phyloP scores from a whole-genome alignment of 257 asterid species.

The Salvia hispanica region DNA sequence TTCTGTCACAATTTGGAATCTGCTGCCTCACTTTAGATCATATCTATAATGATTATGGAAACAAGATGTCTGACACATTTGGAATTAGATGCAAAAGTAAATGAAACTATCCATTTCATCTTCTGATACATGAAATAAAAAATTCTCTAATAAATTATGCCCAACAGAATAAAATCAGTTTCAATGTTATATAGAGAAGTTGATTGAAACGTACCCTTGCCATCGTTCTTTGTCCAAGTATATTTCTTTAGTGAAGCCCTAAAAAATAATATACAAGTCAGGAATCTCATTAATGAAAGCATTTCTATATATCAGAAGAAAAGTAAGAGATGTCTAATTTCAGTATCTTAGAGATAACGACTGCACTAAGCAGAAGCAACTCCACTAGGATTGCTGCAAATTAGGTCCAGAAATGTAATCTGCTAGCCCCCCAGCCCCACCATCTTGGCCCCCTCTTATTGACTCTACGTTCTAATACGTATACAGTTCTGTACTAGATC shows the following conservation, averaged over 20 bases:
- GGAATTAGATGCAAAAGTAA: not conserved
- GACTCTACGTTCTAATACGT: not conserved
- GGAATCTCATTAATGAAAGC: conserved; percentile 25
- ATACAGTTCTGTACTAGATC: not conserved
- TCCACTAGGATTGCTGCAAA: conserved; percentile 11
- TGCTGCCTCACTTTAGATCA: conserved; percentile 4
- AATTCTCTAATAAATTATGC: conserved; percentile 2
- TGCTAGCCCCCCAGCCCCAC: conserved; percentile 1
- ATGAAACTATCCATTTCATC: conserved; percentile 8
- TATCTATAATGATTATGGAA: not conserved
- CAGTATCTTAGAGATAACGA: not conserved
- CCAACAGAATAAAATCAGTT: conserved; percentile 19
- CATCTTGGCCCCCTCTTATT: not conserved
- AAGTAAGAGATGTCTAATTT: conserved; percentile 10
- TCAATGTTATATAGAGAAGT: conserved; percentile 4
- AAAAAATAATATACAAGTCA: conserved; percentile 33
- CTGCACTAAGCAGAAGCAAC: not conserved
- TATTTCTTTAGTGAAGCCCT: conserved; percentile 99
- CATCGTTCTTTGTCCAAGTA: conserved; percentile 90
- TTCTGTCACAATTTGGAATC: not conserved
- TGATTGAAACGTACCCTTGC: conserved; percentile 76
- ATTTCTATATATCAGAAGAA: conserved; percentile 22
- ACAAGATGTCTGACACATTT: conserved; percentile 2
- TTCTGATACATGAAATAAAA: conserved; percentile 11
- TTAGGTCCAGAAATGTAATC: conserved; percentile 3